Evolutionary conservation across 192 early-diverging fungal species (phyloP).

Genomic region (Entomortierella lignicola): DNA sequence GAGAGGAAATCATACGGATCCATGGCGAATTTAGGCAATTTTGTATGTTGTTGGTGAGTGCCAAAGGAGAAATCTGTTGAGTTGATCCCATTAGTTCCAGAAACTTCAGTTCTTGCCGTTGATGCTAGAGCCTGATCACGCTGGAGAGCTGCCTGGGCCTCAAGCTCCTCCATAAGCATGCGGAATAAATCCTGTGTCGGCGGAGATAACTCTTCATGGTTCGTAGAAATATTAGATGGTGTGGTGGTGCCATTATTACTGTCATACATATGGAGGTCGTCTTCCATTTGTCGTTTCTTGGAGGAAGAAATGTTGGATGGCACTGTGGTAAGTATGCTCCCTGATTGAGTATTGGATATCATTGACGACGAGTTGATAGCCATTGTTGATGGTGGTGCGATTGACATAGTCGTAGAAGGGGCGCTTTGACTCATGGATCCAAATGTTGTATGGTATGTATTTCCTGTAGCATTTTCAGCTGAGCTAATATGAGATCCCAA

Average conservation of each 20-base stretch:
- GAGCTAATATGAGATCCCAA: neutral
- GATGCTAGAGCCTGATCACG: conserved; percentile 37
- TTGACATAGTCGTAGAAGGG: neutral
- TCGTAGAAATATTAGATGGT: neutral
- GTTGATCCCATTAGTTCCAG: neutral
- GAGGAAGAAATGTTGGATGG: neutral
- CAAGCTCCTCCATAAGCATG: conserved; percentile 46
- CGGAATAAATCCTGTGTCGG: conserved; percentile 49
- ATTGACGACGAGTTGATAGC: neutral
- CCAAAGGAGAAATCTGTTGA: conserved; percentile 10
- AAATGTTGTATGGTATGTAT: neutral
- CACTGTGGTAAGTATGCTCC: neutral
- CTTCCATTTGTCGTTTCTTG: conserved; percentile 23
- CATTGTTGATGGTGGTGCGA: neutral
- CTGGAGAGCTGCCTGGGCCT: conserved; percentile 34
- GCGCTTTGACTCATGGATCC: neutral
- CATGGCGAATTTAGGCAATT: conserved; percentile 31
- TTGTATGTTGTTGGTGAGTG: conserved; percentile 18
- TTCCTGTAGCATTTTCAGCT: neutral
- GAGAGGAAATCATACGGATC: conserved; percentile 36
- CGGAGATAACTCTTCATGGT: conserved; percentile 26
- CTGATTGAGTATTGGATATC: neutral
- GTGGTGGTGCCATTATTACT: conserved; percentile 1
- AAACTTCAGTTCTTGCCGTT: neutral
- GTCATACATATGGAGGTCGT: conserved; percentile 4